Evolutionary conservation across 129 eudicot genomes (phyloP), one percentile per base, ranked within the genome.

Genomic region (Mikania micrantha): DNA sequence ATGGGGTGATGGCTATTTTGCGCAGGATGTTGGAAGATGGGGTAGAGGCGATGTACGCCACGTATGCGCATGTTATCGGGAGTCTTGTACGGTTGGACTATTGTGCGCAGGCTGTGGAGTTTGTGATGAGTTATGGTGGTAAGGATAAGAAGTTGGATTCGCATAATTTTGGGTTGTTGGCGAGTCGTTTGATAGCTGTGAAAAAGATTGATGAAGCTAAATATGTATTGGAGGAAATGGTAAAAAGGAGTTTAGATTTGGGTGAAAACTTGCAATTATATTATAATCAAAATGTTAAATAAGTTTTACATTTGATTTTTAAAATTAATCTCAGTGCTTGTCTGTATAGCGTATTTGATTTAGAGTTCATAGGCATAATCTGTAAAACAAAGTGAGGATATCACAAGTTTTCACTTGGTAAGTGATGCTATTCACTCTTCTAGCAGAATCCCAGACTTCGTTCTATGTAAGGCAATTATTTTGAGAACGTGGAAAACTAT

Each of bases 21-120:
- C 62, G 81, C 76, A 69, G 81, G 85, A 82, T 78, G 85, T 52
- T 64, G 82, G 85, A 81, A 35, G 84, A 70, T 41, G 81, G 78
- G 9, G 65, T 74, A 27, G 40, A 67, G 72, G 49, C 73, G n/a
- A 34, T 85, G 84, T 75, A 83, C 45, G 66, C 81, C 1, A 83
- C 87, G 9, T 71, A 81, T 69, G 82, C 73, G 49, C 93, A 89
- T 67, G 79, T 79, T 60, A 83, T 89, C 0, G 68, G 69, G 19
- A 79, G 64, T n/a, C 34, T 83, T 74, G 56, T 81, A 39, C 60
- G 56, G 77, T 2, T 62, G 50, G 88, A 74, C 47, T 79, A 71
- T 50, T 81, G 63, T 77, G 73, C 70, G 77, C 88, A 89, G 75
- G 96, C 81, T 39, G 78, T 83, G 82, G 80, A 79, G 79, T 83